Evolutionary conservation across 2,329 filamentous ascomycete genomes (phyloP).

Genomic region (Metarhizium rileyi): DNA sequence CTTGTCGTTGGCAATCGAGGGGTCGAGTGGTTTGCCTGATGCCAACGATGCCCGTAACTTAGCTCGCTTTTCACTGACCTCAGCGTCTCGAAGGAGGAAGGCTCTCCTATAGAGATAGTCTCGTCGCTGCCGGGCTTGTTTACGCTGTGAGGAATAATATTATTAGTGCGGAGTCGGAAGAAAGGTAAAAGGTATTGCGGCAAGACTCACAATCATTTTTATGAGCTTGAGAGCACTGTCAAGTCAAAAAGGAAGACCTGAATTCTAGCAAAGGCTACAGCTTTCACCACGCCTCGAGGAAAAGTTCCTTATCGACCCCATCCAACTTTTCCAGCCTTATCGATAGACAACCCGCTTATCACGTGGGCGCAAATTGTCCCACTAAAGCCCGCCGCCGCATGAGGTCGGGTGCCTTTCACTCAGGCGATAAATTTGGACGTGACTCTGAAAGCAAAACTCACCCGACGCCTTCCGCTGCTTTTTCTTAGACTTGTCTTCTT

Average conservation of each 20-base stretch:
- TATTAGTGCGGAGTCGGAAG: not conserved
- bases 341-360: constrained; percentile 25
- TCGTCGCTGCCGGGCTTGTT: constrained; percentile 31
- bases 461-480: not conserved
- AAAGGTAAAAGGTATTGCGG: not conserved
- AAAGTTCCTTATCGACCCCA: not conserved
- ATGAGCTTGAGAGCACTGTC: not conserved
- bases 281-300: not conserved
- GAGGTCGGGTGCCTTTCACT: constrained; percentile 10
- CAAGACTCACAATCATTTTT: constrained; percentile 8
- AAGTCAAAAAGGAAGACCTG: not conserved
- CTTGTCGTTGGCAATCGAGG: constrained; percentile 78
- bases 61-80: constrained; percentile 83
- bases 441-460: constrained; percentile 5
- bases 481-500: not conserved
- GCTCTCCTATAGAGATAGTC: constrained; percentile 78
- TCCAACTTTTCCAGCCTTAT: constrained; percentile 14
- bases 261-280: too few species aligned
- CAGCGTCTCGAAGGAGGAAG: constrained; percentile 77
- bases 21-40: constrained; percentile 76
- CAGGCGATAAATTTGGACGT: constrained; percentile 7
- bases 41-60: constrained; percentile 80
- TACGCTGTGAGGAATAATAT: constrained; percentile 17
- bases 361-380: constrained; percentile 32
- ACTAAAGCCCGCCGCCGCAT: constrained; percentile 23